Evolutionary conservation across 768 basidiomycete species (phyloP), one percentile per base, ranked within the genome.

Genomic region (Amanita phalloides): DNA sequence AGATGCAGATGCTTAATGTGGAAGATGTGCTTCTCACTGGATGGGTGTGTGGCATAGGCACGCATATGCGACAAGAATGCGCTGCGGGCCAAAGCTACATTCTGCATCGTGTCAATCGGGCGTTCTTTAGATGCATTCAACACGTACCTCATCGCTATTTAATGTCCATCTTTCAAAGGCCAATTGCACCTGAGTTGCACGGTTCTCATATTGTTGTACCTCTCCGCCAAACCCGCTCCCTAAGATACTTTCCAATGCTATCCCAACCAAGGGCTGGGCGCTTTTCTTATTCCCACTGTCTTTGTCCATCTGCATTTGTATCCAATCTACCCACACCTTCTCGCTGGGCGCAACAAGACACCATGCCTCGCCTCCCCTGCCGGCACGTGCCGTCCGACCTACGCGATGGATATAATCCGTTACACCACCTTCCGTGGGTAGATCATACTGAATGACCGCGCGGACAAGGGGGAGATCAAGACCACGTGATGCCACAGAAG

Each of bases 341-440:
- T 99, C 96, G 57, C 80, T 87, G 0, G 93, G 93, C 1, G 82
- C 73, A 37, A 98, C 82, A 52, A 99, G 81, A 53, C 86, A 84
- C 93, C 94, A 97, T 2, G 94, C 91, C 64, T 98, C 91, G 54
- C 96, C 96, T 23, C 90, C 89, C 58, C 86, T 89, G 11, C 96
- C 96, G 6, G 87, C 94, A 64, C 96, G 90, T 11, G 96, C 96
- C 3, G 96, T 99, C 47, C 96, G 84, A 26, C 96, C 96, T 6
- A 98, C 90, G 44, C 96, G 81, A 69, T 99, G 96, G 8, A 99
- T 83, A 59, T 99, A 98, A 64, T 99, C 96, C 9, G 86, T 96
- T 25, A 84, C 84, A 8, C 96, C 95, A 14, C 93, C 90, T 71
- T 99, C 96, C 0, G 96, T 98, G 0, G 96, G 95, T 20, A 98